Evolutionary conservation across 208 protist species (phyloP).

Genomic region (Crithidia brevicula): DNA sequence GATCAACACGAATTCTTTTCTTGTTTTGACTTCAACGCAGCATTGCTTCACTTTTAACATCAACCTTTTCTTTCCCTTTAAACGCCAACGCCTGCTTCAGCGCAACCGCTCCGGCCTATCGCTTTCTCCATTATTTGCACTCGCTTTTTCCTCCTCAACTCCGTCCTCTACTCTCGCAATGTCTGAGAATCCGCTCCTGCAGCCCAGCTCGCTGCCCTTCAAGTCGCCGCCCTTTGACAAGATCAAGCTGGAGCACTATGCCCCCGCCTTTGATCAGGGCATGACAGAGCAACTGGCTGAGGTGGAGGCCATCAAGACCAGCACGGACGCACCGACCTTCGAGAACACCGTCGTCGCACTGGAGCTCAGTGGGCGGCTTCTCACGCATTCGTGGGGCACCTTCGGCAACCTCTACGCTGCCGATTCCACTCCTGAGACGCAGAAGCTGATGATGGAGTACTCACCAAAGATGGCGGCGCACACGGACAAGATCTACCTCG

Average conservation of each 20-base stretch:
- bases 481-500: conserved; percentile 51
- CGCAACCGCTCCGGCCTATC: no score
- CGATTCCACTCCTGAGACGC: conserved; percentile 44
- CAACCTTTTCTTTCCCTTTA: no score
- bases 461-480: conserved; percentile 39
- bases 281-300: conserved; percentile 55
- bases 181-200: conserved; percentile 43
- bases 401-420: conserved; percentile 50
- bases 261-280: conserved; percentile 53
- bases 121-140: no score
- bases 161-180: background rate
- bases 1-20: no score
- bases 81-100: no score
- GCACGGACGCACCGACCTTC: conserved; percentile 38
- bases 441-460: conserved; percentile 47
- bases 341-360: conserved; percentile 59
- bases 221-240: conserved; percentile 44
- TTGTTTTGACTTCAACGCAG: no score
- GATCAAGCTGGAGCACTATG: conserved; percentile 55
- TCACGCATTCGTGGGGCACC: conserved; percentile 21
- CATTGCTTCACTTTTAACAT: no score
- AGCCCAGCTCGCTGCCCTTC: conserved; percentile 45
- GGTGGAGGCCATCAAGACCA: conserved; percentile 32
- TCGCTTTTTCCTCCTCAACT: no score
- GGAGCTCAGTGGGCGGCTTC: conserved; percentile 38